phyloP scores from a whole-genome alignment of 2,329 filamentous ascomycete genomes.

The Venturia nashicola region DNA sequence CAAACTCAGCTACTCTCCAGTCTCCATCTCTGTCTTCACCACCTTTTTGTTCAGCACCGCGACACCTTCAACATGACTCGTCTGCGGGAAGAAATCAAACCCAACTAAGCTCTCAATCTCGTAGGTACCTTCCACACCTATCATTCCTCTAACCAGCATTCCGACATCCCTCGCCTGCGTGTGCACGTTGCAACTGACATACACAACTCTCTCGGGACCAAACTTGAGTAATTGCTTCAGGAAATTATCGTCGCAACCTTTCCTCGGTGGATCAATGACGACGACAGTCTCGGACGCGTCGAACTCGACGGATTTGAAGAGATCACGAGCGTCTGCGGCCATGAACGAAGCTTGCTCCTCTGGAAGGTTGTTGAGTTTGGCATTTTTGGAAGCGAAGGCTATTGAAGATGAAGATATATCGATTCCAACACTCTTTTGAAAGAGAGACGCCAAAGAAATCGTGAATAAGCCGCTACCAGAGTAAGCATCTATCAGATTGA shows the following conservation, averaged over 20 bases:
- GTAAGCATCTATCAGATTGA: slow-evolving; percentile 93
- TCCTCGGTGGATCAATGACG: slow-evolving; percentile 93
- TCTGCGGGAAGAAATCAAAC: slow-evolving; percentile 96
- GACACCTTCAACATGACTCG: slow-evolving; percentile 54
- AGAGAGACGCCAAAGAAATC: slow-evolving; percentile 75
- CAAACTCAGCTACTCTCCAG: not conserved
- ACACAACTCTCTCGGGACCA: slow-evolving; percentile 68
- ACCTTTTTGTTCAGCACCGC: slow-evolving; percentile 36
- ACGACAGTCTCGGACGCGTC: slow-evolving; percentile 73
- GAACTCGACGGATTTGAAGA: slow-evolving; percentile 69
- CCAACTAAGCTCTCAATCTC: slow-evolving; percentile 82
- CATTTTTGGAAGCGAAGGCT: slow-evolving; percentile 65
- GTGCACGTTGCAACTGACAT: slow-evolving; percentile 96
- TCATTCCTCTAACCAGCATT: slow-evolving; percentile 62
- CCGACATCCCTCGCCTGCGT: slow-evolving; percentile 92
- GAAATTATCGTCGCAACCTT: slow-evolving; percentile 83
- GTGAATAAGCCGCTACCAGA: slow-evolving; percentile 96
- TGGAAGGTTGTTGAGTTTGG: slow-evolving; percentile 58
- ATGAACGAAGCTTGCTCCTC: slow-evolving; percentile 66
- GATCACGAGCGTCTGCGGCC: slow-evolving; percentile 70
- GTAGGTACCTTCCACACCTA: slow-evolving; percentile 40
- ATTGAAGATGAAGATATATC: slow-evolving; percentile 78
- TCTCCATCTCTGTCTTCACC: not conserved
- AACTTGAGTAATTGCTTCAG: slow-evolving; percentile 68
- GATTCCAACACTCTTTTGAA: slow-evolving; percentile 72